Percentiles rank a stretch among this genome's conserved stretches.
Conservation (phyloP, 805 yeast species). For the Pichia deserticola region DNA sequence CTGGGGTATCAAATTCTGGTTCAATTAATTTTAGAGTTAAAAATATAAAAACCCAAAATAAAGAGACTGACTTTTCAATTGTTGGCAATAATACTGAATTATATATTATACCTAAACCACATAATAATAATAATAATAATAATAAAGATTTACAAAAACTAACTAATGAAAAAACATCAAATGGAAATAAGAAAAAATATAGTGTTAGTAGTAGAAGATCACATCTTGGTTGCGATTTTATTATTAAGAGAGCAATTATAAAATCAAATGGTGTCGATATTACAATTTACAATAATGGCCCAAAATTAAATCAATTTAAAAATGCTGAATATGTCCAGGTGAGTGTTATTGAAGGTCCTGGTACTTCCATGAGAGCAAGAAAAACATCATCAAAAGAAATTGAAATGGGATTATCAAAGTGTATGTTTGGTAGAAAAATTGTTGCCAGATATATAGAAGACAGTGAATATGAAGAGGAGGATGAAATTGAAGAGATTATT, state of each 20-base stretch:
- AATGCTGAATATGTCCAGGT: constrained; percentile 41
- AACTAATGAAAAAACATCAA: constrained; percentile 16
- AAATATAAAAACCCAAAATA: constrained; percentile 30
- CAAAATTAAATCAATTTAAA: constrained; percentile 25
- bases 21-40: constrained; percentile 52
- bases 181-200: constrained; percentile 20
- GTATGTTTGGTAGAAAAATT: constrained; percentile 6
- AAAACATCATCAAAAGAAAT: constrained; percentile 8
- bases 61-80: constrained; percentile 28
- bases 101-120: constrained; percentile 60
- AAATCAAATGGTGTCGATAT: not conserved
- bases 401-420: constrained; percentile 11
- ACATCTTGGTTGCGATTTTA: not conserved
- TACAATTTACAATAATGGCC: constrained; percentile 1
- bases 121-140: constrained; percentile 19
- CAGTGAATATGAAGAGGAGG: constrained; percentile 6
- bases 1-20: constrained; percentile 24
- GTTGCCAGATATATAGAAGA: constrained; percentile 11
- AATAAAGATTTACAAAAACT: not conserved
- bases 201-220: constrained; percentile 26
- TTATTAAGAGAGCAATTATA: constrained; percentile 4
- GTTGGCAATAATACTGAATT: constrained; percentile 34
- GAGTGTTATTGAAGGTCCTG: constrained; percentile 47
- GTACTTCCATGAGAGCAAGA: constrained; percentile 21
- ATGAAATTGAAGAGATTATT: constrained; percentile 3